Evolutionary conservation across 148 eudicot species (phyloP).

Genomic region (Chenopodium album): DNA sequence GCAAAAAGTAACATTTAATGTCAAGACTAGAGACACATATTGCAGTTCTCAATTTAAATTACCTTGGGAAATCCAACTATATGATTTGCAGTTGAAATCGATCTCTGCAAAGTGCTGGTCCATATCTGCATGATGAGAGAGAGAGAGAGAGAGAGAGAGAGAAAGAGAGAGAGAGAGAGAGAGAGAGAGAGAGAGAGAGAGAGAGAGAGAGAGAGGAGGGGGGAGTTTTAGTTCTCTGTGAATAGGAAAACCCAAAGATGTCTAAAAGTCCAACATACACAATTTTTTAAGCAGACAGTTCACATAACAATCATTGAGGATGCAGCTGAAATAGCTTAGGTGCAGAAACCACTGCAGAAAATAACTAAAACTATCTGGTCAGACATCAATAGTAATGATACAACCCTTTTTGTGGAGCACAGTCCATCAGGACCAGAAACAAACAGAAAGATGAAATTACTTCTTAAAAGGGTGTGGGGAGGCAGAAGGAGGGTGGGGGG

Average conservation of each 20-base stretch:
- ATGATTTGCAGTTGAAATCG: slow-evolving; percentile 78
- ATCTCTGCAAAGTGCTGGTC: slow-evolving; percentile 98
- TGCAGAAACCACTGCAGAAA: background rate
- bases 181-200: background rate
- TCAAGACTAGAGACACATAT: background rate
- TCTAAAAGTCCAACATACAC: background rate
- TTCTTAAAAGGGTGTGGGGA: no score
- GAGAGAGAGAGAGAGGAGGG: background rate
- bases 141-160: no score
- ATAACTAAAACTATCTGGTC: background rate
- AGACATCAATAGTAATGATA: background rate
- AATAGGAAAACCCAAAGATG: background rate
- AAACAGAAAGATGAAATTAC: no score
- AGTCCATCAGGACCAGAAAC: no score
- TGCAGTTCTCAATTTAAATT: slow-evolving; percentile 12
- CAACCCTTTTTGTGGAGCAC: background rate
- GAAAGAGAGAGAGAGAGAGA: no score
- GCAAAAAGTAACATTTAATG: background rate
- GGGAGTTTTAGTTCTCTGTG: background rate
- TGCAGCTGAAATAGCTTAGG: background rate
- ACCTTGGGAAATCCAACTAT: slow-evolving; percentile 97
- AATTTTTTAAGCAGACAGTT: background rate
- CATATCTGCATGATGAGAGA: slow-evolving; percentile 52
- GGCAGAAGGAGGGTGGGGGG: no score
- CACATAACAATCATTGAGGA: background rate